These are phyloP conservation scores for Phaeosphaeria sp. DNA, from an alignment of 2,329 filamentous ascomycete genomes.

Conservation along the genomic window DNA sequence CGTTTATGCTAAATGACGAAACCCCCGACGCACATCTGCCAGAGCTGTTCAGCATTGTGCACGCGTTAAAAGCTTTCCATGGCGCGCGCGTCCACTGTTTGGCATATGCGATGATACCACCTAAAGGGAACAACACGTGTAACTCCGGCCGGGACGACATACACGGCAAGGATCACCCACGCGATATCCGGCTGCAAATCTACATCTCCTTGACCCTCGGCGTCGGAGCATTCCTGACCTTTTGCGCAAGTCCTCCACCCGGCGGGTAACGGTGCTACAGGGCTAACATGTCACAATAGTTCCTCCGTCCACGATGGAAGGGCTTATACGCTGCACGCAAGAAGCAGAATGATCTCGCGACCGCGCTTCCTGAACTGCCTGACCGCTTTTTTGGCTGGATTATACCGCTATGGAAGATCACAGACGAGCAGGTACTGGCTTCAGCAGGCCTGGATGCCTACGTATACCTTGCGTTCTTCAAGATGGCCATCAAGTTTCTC, in stretches of 20 bases:
- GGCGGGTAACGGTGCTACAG: background rate
- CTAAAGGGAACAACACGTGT: slow-evolving; percentile 20
- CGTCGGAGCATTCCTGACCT: slow-evolving; percentile 72
- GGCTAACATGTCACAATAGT: slow-evolving; percentile 56
- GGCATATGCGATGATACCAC: slow-evolving; percentile 25
- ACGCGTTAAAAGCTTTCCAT: slow-evolving; percentile 6
- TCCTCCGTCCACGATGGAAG: slow-evolving; percentile 90
- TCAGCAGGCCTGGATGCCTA: slow-evolving; percentile 94
- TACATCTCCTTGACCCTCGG: slow-evolving; percentile 75
- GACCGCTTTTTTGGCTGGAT: slow-evolving; percentile 94
- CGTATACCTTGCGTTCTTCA: slow-evolving; percentile 96
- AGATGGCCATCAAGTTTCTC: slow-evolving; percentile 88
- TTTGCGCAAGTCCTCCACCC: slow-evolving; percentile 67
- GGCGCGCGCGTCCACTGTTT: slow-evolving; percentile 10
- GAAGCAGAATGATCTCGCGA: slow-evolving; percentile 70
- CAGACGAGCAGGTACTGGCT: slow-evolving; percentile 85
- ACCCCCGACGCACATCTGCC: background rate
- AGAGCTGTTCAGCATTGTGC: background rate
- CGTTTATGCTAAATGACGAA: background rate
- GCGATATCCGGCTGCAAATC: slow-evolving; percentile 67
- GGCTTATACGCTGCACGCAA: slow-evolving; percentile 88
- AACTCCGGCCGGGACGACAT: slow-evolving; percentile 28
- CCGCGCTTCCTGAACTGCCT: slow-evolving; percentile 76
- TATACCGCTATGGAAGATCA: slow-evolving; percentile 79
- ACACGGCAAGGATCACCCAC: slow-evolving; percentile 44